Conservation (phyloP, 805 yeast genomes). For the Cyberlindnera galapagoensis region DNA sequence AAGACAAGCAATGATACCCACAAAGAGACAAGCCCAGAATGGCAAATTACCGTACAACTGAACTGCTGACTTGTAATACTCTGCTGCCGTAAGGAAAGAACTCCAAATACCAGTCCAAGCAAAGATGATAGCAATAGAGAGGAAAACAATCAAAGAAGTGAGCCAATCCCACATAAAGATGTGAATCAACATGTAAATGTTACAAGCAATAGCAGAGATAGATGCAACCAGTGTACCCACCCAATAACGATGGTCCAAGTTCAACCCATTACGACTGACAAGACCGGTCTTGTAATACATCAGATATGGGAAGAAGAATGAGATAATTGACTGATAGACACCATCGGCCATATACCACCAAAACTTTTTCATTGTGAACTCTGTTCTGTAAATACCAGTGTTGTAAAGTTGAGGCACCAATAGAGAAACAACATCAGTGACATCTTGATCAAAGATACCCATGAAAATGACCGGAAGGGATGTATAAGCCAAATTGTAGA, state of each 20-base stretch:
- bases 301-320: slow-evolving; percentile 70
- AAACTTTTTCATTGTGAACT: slow-evolving; percentile 66
- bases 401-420: slow-evolving; percentile 71
- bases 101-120: slow-evolving; percentile 85
- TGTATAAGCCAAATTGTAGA: slow-evolving; percentile 77
- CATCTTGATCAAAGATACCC: slow-evolving; percentile 80
- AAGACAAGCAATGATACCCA: slow-evolving; percentile 59
- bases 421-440: slow-evolving; percentile 58
- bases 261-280: slow-evolving; percentile 47
- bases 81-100: slow-evolving; percentile 42
- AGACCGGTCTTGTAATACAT: slow-evolving; percentile 37
- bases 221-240: slow-evolving; percentile 64
- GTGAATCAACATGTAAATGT: slow-evolving; percentile 56
- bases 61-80: slow-evolving; percentile 62
- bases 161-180: slow-evolving; percentile 83
- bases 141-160: slow-evolving; percentile 43
- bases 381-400: slow-evolving; percentile 64
- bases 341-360: slow-evolving; percentile 75
- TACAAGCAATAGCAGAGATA: slow-evolving; percentile 63
- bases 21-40: slow-evolving; percentile 62
- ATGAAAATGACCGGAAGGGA: slow-evolving; percentile 74
- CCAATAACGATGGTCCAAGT: slow-evolving; percentile 65
- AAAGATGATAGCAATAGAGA: slow-evolving; percentile 56
- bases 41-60: slow-evolving; percentile 53
- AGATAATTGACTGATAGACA: slow-evolving; percentile 62